Evolutionary conservation across 768 basidiomycete species (phyloP), one percentile per base, ranked within the genome.

Genomic region (Auricularia heimuer): DNA sequence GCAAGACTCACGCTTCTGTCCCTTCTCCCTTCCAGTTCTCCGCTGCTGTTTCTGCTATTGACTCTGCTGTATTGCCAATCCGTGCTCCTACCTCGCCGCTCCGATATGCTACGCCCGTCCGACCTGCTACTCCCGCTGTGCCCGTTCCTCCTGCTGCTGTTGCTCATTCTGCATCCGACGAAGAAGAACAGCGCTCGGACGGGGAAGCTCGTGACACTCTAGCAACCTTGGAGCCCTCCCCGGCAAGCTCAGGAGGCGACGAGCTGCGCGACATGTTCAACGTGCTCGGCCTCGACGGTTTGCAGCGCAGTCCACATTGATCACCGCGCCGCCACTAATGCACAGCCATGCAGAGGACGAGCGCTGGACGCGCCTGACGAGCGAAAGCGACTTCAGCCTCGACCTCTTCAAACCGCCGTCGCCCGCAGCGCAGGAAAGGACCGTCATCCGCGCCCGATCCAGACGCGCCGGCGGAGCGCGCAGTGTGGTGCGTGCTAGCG

Each of bases 261-360:
- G 62, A 67, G 51, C 61, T 67, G 12, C 64, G 62, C 24, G 64
- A 67, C 54, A 62, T 67, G 62, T 67, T 67, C 62, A 65, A 58
- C n/a, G 62, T 65, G 18, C 35, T 67, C 39, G 66, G 61, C 21
- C 44, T 67, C 14, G 64, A 60, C 37, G 66, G 66, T 67, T 29
- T 37, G 66, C 39, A 10, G 56, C 56, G 24, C 56, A 18, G 2
- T 6, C 7, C 34, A 24, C 56, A 34, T 60, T 60, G 7, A 8
- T 54, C 11, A 29, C 29, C 54, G 54, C 12, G n/a, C 24, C 14
- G 54, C 14, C 24, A 60, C 24, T 60, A 24, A 60, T 8, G 10
- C 6, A 29, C 29, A 18, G 47, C 4, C 47, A 6, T 10, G 56
- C 56, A 60, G 56, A 60, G 24, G 56, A 60, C 24, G 56, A 60